Conservation (phyloP, 2,329 filamentous ascomycete species). For the Colletotrichum musae region DNA sequence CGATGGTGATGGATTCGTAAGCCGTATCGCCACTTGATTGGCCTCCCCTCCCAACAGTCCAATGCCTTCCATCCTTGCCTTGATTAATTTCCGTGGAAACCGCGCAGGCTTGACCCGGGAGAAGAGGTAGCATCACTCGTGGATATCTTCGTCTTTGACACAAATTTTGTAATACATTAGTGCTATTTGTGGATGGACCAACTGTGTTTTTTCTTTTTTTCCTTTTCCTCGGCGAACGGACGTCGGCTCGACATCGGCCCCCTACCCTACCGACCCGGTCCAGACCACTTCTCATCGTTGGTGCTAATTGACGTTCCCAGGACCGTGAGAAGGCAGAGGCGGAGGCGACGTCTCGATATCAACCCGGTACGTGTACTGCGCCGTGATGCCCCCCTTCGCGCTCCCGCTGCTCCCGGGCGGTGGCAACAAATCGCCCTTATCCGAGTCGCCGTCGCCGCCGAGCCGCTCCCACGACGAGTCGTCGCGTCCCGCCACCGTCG, state of each 20-base stretch:
- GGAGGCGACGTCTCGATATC: conserved; percentile 28
- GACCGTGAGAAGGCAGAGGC: too few species aligned
- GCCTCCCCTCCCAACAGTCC: neutral
- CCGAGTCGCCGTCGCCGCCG: conserved; percentile 40
- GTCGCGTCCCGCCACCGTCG: conserved; percentile 37
- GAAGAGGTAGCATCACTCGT: conserved; percentile 12
- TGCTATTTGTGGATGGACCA: neutral
- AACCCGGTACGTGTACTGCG: conserved; percentile 38
- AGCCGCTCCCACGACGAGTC: conserved; percentile 39
- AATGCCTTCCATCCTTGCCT: conserved; percentile 9
- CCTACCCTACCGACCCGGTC: conserved; percentile 9
- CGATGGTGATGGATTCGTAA: too few species aligned
- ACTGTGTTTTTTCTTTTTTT: neutral
- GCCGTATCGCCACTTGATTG: too few species aligned
- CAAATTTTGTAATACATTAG: conserved; percentile 34
- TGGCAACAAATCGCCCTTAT: conserved; percentile 38
- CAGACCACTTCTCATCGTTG: neutral
- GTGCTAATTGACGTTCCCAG: neutral
- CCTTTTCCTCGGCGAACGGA: conserved; percentile 6
- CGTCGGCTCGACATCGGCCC: conserved; percentile 11
- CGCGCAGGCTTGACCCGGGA: neutral
- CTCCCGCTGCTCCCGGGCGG: neutral
- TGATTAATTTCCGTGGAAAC: conserved; percentile 27
- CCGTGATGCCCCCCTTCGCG: conserved; percentile 32
- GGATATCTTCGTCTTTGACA: conserved; percentile 8